phyloP scores from a whole-genome alignment of 2,329 filamentous ascomycete genomes.

The Diplodia mutila region DNA sequence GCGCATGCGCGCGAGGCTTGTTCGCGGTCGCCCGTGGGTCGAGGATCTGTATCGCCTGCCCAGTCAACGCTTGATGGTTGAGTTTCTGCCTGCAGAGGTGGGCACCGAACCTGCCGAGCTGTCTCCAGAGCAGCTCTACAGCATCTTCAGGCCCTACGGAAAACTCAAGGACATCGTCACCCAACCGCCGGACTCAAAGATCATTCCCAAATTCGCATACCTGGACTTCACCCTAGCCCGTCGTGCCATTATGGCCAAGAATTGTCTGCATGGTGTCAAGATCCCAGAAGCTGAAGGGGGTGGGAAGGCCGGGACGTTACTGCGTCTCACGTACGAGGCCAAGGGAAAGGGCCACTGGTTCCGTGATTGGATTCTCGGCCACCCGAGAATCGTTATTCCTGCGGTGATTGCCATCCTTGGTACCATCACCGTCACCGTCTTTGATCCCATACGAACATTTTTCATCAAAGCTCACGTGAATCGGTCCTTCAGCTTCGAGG shows the following conservation, averaged over 20 bases:
- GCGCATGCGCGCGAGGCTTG: conserved; percentile 68
- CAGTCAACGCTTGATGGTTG: conserved; percentile 73
- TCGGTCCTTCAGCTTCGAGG: conserved; percentile 71
- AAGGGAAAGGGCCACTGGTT: conserved; percentile 77
- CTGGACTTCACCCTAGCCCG: conserved; percentile 75
- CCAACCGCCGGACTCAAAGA: conserved; percentile 84
- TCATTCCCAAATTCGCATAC: conserved; percentile 76
- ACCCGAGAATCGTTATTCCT: conserved; percentile 88
- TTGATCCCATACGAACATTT: conserved; percentile 92
- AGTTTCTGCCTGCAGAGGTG: conserved; percentile 76
- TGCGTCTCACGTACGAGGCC: conserved; percentile 83
- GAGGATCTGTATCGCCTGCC: conserved; percentile 89
- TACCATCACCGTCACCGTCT: conserved; percentile 81
- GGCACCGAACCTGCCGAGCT: conserved; percentile 76
- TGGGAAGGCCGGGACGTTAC: conserved; percentile 72
- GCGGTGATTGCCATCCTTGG: conserved; percentile 79
- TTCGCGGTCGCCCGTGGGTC: conserved; percentile 87
- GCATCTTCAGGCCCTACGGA: conserved; percentile 85
- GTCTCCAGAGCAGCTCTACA: conserved; percentile 84
- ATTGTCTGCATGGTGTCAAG: conserved; percentile 85
- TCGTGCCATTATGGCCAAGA: conserved; percentile 84
- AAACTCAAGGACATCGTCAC: conserved; percentile 84
- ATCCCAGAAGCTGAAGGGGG: conserved; percentile 71
- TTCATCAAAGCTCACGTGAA: conserved; percentile 90
- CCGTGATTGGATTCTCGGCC: conserved; percentile 83